Evolutionary conservation across 805 yeast genomes (phyloP), one percentile per base, ranked within the genome.

Genomic region (Tetrapisispora phaffii): DNA sequence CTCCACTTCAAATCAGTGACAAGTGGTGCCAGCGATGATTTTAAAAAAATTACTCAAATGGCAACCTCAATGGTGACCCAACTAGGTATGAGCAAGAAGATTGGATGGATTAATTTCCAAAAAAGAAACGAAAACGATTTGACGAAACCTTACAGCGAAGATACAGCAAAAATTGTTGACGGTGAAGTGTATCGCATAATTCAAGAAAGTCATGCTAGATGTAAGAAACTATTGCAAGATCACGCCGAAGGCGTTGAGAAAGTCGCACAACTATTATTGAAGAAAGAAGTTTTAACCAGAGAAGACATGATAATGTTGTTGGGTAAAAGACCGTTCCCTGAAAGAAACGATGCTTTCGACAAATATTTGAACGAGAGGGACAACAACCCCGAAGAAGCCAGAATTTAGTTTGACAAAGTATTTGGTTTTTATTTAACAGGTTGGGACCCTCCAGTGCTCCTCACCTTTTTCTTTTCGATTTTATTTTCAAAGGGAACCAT

Each of bases 301-400:
- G 94, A 86, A 55, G 98, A 93, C 60, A 87, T 93, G 94, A 80
- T 89, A 47, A 73, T 85, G 44, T 62, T 93, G 44, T 67, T 93
- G 40, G 99, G 99, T 12, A 83, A 83, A 62, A 76, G 99, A 50
- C 96, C 96, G 12, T 93, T 83, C 73, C 82, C 85, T 20, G 96
- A 88, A 61, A 80, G 77, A 51, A 88, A 86, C 58, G 96, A 86
- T 55, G 96, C 95, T 4, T 87, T 88, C 65, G 62, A 60, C 49
- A 62, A 63, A 39, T 62, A 60, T 44, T 50, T 62, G 44, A 60
- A 61, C 40, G 58, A 57, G 32, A 48, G 44, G 17, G 63, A 59
- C n/a, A 4, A 22, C 7, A 19, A 38, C 12, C 13, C 33, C 4
- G 12, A 38, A 17, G 19, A 26, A 28, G 24, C 13, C n/a, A n/a